Conservation (phyloP, 164 flowering plant genomes). For the Berberis thunbergii region DNA sequence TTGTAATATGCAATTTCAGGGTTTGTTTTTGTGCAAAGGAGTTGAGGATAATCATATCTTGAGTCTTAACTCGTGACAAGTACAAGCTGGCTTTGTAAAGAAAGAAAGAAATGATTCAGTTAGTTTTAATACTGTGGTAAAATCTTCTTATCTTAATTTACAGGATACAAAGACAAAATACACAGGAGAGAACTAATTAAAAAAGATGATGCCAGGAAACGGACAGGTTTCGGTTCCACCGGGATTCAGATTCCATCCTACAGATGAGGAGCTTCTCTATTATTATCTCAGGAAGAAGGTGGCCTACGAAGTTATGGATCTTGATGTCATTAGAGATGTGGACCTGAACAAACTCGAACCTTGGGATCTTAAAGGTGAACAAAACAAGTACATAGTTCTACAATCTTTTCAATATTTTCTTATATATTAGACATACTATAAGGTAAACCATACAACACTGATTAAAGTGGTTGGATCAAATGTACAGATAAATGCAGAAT, state of each 20-base stretch:
- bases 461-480: not conserved
- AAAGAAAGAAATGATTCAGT: no score
- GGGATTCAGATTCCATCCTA: slow-evolving; percentile 78
- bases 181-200: not conserved
- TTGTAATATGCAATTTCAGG: no score
- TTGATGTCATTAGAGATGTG: slow-evolving; percentile 76
- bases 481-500: slow-evolving; percentile 44
- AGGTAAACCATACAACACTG: not conserved
- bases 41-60: no score
- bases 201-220: slow-evolving; percentile 27
- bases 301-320: slow-evolving; percentile 66
- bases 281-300: slow-evolving; percentile 65
- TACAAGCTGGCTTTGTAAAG: no score
- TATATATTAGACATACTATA: no score
- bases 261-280: slow-evolving; percentile 67
- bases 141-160: not conserved
- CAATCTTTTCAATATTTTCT: no score
- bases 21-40: no score
- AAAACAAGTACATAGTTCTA: not conserved
- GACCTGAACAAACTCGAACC: slow-evolving; percentile 77
- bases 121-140: not conserved
- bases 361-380: slow-evolving; percentile 68
- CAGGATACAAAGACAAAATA: not conserved
- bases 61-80: no score
- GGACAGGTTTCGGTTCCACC: slow-evolving; percentile 55